Evolutionary conservation across 306 rosid genomes (phyloP).

Genomic region (Senna tora): DNA sequence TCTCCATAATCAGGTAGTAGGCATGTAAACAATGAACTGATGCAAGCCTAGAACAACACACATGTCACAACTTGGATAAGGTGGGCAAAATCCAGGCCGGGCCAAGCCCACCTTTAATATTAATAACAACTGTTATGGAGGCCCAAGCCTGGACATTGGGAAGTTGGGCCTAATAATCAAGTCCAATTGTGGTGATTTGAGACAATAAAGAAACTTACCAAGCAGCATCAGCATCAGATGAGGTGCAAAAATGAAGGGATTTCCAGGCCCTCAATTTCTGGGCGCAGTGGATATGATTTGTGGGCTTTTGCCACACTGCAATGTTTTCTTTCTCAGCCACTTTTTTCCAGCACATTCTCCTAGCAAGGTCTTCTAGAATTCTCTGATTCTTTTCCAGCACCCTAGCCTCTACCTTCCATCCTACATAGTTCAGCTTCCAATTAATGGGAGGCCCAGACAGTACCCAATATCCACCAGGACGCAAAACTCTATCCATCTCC

Average conservation of each 20-base stretch:
- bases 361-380: conserved; percentile 37
- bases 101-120: background rate
- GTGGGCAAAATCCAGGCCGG: background rate
- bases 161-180: background rate
- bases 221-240: conserved; percentile 33
- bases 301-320: conserved; percentile 39
- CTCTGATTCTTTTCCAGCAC: conserved; percentile 36
- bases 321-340: conserved; percentile 16
- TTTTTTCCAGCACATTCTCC: conserved; percentile 41
- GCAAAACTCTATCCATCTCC: conserved; percentile 38
- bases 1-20: background rate
- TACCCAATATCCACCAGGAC: conserved; percentile 47
- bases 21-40: background rate
- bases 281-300: conserved; percentile 30
- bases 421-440: conserved; percentile 34
- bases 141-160: background rate
- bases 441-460: conserved; percentile 46
- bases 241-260: conserved; percentile 28
- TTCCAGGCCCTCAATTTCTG: conserved; percentile 33
- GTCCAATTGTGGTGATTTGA: background rate
- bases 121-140: background rate
- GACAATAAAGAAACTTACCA: conserved; percentile 35
- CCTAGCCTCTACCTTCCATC: conserved; percentile 14
- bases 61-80: background rate
- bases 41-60: background rate